These are phyloP conservation scores for Calonectria pseudoturangicola DNA, from an alignment of 2,329 filamentous ascomycete genomes.

Conservation along the genomic window DNA sequence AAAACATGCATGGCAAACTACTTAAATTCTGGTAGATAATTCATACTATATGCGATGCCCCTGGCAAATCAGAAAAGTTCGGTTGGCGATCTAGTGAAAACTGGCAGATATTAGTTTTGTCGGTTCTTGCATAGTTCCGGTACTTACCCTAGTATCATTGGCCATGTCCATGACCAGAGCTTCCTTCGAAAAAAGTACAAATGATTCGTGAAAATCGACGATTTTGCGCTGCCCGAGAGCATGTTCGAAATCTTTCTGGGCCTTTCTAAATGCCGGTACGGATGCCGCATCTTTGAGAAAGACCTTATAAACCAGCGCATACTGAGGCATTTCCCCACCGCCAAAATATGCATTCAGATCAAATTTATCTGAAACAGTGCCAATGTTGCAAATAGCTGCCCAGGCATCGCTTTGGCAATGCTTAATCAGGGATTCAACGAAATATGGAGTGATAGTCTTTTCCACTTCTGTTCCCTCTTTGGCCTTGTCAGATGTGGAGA, in stretches of 20 bases:
- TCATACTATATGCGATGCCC: too few relatives aligned
- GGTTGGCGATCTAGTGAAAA: too few relatives aligned
- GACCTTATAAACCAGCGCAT: not conserved
- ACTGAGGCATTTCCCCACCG: not conserved
- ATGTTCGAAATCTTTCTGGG: not conserved
- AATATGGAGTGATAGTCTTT: not conserved
- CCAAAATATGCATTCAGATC: conserved; percentile 5
- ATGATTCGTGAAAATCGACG: not conserved
- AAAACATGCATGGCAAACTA: too few relatives aligned
- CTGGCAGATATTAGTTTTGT: too few relatives aligned
- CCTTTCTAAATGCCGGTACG: not conserved
- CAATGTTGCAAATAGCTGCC: not conserved
- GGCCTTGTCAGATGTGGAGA: not conserved
- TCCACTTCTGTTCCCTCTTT: not conserved
- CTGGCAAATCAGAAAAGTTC: too few relatives aligned
- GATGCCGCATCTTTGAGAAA: not conserved
- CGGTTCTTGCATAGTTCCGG: too few relatives aligned
- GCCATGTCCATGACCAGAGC: not conserved
- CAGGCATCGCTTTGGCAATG: not conserved
- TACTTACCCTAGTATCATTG: not conserved
- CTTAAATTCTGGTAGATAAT: too few relatives aligned
- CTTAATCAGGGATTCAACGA: not conserved
- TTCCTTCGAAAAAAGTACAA: not conserved
- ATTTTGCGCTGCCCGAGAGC: not conserved
- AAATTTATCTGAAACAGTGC: not conserved